Conservation (phyloP, 108 stramenopile genomes). For the Phaeodactylum tricornutum region DNA sequence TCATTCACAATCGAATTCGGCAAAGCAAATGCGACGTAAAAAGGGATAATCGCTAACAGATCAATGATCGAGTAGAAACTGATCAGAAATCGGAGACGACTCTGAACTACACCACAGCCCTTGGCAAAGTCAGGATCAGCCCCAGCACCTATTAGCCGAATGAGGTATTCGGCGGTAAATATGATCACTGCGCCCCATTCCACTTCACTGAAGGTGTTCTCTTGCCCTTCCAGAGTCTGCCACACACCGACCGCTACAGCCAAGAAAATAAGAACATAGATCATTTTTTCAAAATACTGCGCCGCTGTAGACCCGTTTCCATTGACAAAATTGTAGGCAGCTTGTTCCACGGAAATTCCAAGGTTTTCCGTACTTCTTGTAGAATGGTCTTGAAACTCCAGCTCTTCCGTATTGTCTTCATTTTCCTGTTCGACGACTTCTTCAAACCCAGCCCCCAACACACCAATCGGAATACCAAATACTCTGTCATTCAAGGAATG, state of each 20-base stretch:
- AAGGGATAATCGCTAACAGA: slow-evolving; percentile 77
- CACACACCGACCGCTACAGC: slow-evolving; percentile 55
- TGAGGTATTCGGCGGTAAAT: slow-evolving; percentile 84
- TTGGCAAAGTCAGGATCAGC: slow-evolving; percentile 62
- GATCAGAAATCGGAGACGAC: slow-evolving; percentile 51
- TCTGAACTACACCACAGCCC: slow-evolving; percentile 12
- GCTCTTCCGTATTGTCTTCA: slow-evolving; percentile 52
- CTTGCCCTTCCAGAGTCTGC: slow-evolving; percentile 62
- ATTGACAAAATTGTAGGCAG: slow-evolving; percentile 55
- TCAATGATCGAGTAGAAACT: slow-evolving; percentile 86
- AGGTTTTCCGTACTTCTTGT: not conserved
- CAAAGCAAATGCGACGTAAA: slow-evolving; percentile 53
- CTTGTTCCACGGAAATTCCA: slow-evolving; percentile 10
- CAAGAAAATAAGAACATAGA: slow-evolving; percentile 54
- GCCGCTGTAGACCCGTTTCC: slow-evolving; percentile 47
- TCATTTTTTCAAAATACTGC: slow-evolving; percentile 40
- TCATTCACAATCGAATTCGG: slow-evolving; percentile 57
- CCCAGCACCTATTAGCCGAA: slow-evolving; percentile 62
- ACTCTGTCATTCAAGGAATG: no score
- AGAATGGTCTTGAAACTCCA: no score
- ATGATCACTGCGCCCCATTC: slow-evolving; percentile 69
- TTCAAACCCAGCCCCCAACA: slow-evolving; percentile 86
- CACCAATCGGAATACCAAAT: slow-evolving; percentile 81
- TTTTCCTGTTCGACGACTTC: slow-evolving; percentile 56
- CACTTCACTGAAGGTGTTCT: slow-evolving; percentile 36